Conservation (phyloP, 345 rosid genomes). For the Anacardium occidentale region DNA sequence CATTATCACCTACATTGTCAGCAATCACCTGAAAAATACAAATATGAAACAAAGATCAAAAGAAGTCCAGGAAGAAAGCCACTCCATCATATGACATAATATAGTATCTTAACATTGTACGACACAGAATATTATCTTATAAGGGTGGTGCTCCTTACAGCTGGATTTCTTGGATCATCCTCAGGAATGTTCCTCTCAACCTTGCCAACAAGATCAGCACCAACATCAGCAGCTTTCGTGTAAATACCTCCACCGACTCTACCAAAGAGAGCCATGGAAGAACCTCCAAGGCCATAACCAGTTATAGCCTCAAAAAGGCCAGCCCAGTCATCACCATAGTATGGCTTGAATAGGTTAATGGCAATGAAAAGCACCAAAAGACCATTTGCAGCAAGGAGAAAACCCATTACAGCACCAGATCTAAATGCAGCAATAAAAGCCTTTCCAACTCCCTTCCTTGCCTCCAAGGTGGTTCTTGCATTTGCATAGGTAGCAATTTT, state of each 20-base stretch:
- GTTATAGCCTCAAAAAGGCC: constrained; percentile 83
- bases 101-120: too few species aligned
- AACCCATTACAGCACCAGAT: constrained; percentile 83
- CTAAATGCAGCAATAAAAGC: constrained; percentile 76
- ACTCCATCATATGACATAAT: neutral
- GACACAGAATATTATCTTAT: neutral
- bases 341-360: constrained; percentile 67
- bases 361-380: constrained; percentile 67
- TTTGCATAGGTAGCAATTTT: constrained; percentile 90
- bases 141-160: constrained; percentile 45
- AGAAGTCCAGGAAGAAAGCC: neutral
- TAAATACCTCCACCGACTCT: constrained; percentile 88
- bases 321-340: constrained; percentile 79
- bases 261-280: constrained; percentile 85
- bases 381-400: constrained; percentile 82
- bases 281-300: constrained; percentile 88
- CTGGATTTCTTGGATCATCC: constrained; percentile 84
- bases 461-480: constrained; percentile 87
- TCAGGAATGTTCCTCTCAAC: constrained; percentile 81
- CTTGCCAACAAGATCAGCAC: constrained; percentile 90
- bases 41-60: constrained; percentile 18
- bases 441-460: constrained; percentile 87
- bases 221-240: constrained; percentile 86
- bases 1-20: constrained; percentile 84
- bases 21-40: constrained; percentile 62